Percentiles rank a stretch among this genome's conserved stretches.
These are phyloP conservation scores for Elaeis oleifera DNA, from an alignment of 202 grass and related monocot genomes.

Conservation along the genomic window DNA sequence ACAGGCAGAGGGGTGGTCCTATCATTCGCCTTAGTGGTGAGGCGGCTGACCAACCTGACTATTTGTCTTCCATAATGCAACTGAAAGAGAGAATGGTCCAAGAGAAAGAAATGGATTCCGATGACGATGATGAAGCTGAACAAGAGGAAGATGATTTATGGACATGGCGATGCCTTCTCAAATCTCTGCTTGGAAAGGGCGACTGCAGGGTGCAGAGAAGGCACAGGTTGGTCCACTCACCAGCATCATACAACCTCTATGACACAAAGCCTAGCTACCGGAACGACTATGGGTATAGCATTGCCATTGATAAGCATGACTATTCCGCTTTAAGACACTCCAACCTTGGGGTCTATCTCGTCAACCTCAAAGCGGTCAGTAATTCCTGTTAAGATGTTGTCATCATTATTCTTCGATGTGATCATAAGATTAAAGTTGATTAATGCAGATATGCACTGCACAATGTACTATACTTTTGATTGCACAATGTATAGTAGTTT, in stretches of 20 bases:
- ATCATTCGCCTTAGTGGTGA: slow-evolving; percentile 4
- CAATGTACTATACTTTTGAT: too few relatives aligned
- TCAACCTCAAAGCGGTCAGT: slow-evolving; percentile 13
- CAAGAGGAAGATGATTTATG: not conserved
- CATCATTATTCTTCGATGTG: too few relatives aligned
- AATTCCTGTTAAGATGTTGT: not conserved
- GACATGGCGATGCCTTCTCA: not conserved
- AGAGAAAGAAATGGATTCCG: not conserved
- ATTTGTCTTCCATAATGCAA: too few relatives aligned
- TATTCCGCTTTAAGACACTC: not conserved
- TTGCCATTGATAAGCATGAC: slow-evolving; percentile 6
- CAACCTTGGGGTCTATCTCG: slow-evolving; percentile 8
- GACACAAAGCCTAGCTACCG: not conserved
- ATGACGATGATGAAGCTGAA: not conserved
- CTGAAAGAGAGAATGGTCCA: not conserved
- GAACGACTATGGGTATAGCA: slow-evolving; percentile 20
- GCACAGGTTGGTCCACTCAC: not conserved
- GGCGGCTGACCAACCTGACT: not conserved
- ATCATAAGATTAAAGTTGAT: too few relatives aligned
- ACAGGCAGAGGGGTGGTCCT: slow-evolving; percentile 1
- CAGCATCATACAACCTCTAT: slow-evolving; percentile 10
- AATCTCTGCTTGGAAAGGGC: not conserved
- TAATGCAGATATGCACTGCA: too few relatives aligned
- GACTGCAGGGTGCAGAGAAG: not conserved
- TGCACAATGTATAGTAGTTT: too few relatives aligned